Evolutionary conservation across 139 green algal species (phyloP), one percentile per base, ranked within the genome.

Genomic region (Coelastrella sp.): DNA sequence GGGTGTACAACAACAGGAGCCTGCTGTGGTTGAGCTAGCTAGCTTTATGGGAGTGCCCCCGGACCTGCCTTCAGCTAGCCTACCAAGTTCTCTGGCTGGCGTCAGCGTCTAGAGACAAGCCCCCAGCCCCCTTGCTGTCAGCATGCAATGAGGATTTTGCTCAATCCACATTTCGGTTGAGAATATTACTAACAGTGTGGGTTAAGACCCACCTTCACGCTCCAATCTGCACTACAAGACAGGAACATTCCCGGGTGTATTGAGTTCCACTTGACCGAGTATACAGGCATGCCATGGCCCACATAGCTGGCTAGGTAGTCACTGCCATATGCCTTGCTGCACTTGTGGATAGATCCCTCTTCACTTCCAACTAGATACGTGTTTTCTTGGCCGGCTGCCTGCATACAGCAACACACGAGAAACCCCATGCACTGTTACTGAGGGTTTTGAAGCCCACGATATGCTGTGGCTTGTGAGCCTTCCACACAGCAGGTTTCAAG

Each of bases 331-430:
- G 96, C 96, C 74, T 97, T 98, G 91, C 91, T 97, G 96, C 97
- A 99, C 92, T 97, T 96, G 94, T 98, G 95, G 11, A 99, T 94
- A 19, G 79, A 63, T 22, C 97, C 97, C 91, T 98, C 95, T 92
- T 99, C 97, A 7, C 94, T 98, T 59, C 97, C 97, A 57, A 99
- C 96, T 66, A 99, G 82, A 93, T 98, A 98, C 22, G 97, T 92
- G 87, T 93, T 90, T 61, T 94, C 93, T 59, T 94, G 90, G 3
- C 90, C 83, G 5, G 82, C 27, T 49, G 87, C 89, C 92, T 94
- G 89, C 66, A 82, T 24, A 5, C 11, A 19, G 20, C 70, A 49
- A 19, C 5, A 24, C 22, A 19, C 70, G 49, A 6, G 25, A 19
- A 59, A 49, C 15, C n/a, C 10, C 68, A 76, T 76, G 10, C 68